Evolutionary conservation across 169 alveolate species (phyloP), one percentile per base, ranked within the genome.

Genomic region (Plasmodium fragile): DNA sequence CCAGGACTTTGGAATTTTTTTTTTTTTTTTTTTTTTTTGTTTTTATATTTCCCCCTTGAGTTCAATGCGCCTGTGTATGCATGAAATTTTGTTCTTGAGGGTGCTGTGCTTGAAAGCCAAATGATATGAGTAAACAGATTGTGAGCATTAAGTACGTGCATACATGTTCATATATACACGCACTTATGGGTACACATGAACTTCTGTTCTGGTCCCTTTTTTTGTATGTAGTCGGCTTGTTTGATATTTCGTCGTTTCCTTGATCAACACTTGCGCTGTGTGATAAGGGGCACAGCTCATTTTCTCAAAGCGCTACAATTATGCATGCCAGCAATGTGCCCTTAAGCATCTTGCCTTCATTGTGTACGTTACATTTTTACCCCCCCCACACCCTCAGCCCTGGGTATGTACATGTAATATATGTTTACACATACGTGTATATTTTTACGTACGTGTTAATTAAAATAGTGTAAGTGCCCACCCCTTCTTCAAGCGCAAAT

Each of bases 11-110:
- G 45, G 36, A 81, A 2, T 3, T 43, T 55, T 53, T 39, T 39
- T 39, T 39, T 39, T 39, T 4, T 81, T 81, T 80, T 45, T 79
- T 79, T 79, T 45, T 81, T 43, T 11, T 45, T 22, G 13, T 53
- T 32, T 55, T 52, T n/a, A 22, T 6, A 10, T 65, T 65, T 65
- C 75, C 75, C 75, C 10, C 55, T 81, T 81, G 65, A 81, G 90
- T 53, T 81, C 28, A 81, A 81, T 52, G 25, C 70, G 55, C 71
- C 8, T 18, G 28, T 10, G 25, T 10, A 22, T 18, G 39, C n/a
- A 49, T 25, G 65, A 28, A 59, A 81, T 28, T 55, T 55, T 25
- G 16, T 65, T 65, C 32, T 16, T 18, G 75, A 8, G 75, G 39
- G 36, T 65, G 75, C 75, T 65, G 10, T 28, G 75, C 36, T 3